Percentiles rank a stretch among this genome's conserved stretches.
Conservation (phyloP, 2,329 filamentous ascomycete genomes). For the Pseudogymnoascus sp. region DNA sequence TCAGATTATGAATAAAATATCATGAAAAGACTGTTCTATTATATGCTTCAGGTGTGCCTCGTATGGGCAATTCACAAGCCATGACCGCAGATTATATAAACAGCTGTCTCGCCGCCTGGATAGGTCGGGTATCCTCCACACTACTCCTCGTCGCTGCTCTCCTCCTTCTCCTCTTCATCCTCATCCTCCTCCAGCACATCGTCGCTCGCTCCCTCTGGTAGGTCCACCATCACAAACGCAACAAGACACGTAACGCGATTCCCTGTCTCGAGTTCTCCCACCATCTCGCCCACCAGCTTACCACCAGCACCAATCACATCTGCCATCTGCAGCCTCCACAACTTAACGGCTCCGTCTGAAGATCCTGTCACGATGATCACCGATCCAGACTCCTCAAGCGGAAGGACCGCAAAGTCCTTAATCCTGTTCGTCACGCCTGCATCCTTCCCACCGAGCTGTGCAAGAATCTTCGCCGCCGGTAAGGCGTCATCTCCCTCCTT, state of each 20-base stretch:
- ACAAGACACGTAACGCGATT: slow-evolving; percentile 85
- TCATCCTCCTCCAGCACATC: slow-evolving; percentile 22
- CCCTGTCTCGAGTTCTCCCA: slow-evolving; percentile 76
- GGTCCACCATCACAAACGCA: slow-evolving; percentile 75
- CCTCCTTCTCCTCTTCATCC: slow-evolving; percentile 22
- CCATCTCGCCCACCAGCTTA: slow-evolving; percentile 40
- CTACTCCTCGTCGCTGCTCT: slow-evolving; percentile 17
- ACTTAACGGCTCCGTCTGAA: slow-evolving; percentile 76
- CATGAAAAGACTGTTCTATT: background rate
- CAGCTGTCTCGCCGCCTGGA: background rate
- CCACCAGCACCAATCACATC: slow-evolving; percentile 33
- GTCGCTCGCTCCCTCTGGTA: slow-evolving; percentile 53
- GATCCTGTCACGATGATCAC: slow-evolving; percentile 64
- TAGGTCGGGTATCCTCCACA: slow-evolving; percentile 4
- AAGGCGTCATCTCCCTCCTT: slow-evolving; percentile 38
- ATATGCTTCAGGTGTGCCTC: background rate
- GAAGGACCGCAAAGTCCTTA: slow-evolving; percentile 74
- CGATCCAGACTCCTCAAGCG: slow-evolving; percentile 42
- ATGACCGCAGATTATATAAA: background rate
- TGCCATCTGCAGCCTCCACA: slow-evolving; percentile 58
- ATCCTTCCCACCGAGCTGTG: slow-evolving; percentile 69
- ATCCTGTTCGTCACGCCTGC: slow-evolving; percentile 62
- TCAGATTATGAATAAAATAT: slow-evolving; percentile 3
- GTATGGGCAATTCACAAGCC: background rate
- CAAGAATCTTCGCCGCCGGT: slow-evolving; percentile 58